Conservation (phyloP, 208 protist species). For the Leishmania turanica region DNA sequence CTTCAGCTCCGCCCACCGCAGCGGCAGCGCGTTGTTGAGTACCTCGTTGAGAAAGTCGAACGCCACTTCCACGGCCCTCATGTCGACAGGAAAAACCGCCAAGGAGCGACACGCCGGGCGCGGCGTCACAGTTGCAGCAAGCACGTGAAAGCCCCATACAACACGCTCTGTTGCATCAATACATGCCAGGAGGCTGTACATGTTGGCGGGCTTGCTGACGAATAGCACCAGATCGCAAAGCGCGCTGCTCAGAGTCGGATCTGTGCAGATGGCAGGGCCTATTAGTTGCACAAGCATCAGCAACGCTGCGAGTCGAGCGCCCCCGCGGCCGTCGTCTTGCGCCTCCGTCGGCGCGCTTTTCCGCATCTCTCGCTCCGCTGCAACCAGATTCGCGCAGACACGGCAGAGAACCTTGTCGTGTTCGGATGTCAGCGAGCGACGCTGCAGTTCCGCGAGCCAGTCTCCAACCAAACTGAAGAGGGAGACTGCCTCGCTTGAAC, state of each 20-base stretch:
- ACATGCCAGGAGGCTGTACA: constrained; percentile 3
- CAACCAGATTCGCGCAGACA: constrained; percentile 8
- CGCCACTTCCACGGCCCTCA: background rate
- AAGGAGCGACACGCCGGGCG: background rate
- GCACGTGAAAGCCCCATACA: constrained; percentile 12
- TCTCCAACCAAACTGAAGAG: background rate
- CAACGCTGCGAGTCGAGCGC: background rate
- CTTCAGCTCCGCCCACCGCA: constrained; percentile 54
- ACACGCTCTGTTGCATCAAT: background rate
- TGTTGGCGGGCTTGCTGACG: background rate
- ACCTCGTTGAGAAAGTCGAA: constrained; percentile 11
- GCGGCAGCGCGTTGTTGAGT: constrained; percentile 55
- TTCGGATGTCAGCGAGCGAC: background rate
- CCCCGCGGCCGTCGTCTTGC: background rate
- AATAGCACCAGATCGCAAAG: background rate
- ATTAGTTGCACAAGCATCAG: constrained; percentile 1
- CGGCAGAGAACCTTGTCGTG: constrained; percentile 6
- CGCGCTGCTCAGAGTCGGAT: background rate
- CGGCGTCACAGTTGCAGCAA: constrained; percentile 2
- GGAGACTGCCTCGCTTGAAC: background rate
- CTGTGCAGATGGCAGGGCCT: background rate
- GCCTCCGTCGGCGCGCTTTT: background rate
- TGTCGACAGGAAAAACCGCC: background rate
- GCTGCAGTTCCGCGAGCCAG: constrained; percentile 14
- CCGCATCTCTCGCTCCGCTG: background rate